Conservation (phyloP, 805 yeast genomes). For the Blastobotrys robertii region DNA sequence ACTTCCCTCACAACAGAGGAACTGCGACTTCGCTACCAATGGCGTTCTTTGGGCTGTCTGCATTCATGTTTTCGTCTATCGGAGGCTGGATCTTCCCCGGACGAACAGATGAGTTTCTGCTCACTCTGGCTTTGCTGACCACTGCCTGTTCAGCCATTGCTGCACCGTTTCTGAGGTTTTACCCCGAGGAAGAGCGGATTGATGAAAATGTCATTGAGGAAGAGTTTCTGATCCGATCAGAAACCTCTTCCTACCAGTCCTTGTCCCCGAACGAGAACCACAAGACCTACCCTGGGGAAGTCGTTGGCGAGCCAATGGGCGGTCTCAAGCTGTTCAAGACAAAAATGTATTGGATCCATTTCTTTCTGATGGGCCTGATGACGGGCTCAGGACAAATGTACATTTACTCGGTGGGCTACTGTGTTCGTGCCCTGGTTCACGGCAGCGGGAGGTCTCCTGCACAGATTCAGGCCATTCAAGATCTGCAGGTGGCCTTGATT, state of each 20-base stretch:
- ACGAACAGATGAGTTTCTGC: slow-evolving; percentile 17
- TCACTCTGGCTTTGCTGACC: slow-evolving; percentile 12
- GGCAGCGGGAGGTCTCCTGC: slow-evolving; percentile 10
- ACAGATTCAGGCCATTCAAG: slow-evolving; percentile 43
- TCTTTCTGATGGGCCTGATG: slow-evolving; percentile 40
- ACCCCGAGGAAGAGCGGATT: slow-evolving; percentile 2
- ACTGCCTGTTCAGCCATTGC: slow-evolving; percentile 8
- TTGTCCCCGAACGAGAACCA: background rate
- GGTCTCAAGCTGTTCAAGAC: background rate
- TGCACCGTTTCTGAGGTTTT: slow-evolving; percentile 14
- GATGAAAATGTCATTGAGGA: background rate
- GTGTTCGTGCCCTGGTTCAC: slow-evolving; percentile 42
- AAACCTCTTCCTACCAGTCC: background rate
- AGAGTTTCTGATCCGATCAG: background rate
- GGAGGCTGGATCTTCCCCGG: slow-evolving; percentile 29
- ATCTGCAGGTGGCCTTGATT: slow-evolving; percentile 57
- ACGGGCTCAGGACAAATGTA: slow-evolving; percentile 66
- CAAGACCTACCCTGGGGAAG: background rate
- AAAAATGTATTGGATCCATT: slow-evolving; percentile 41
- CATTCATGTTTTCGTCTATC: slow-evolving; percentile 53
- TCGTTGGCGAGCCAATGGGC: background rate
- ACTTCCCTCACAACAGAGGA: slow-evolving; percentile 58
- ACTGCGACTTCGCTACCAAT: slow-evolving; percentile 68
- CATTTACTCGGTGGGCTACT: slow-evolving; percentile 62
- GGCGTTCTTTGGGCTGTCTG: slow-evolving; percentile 67